Conservation (phyloP, 2,329 filamentous ascomycete genomes). For the Atkinsonella hypoxylon region DNA sequence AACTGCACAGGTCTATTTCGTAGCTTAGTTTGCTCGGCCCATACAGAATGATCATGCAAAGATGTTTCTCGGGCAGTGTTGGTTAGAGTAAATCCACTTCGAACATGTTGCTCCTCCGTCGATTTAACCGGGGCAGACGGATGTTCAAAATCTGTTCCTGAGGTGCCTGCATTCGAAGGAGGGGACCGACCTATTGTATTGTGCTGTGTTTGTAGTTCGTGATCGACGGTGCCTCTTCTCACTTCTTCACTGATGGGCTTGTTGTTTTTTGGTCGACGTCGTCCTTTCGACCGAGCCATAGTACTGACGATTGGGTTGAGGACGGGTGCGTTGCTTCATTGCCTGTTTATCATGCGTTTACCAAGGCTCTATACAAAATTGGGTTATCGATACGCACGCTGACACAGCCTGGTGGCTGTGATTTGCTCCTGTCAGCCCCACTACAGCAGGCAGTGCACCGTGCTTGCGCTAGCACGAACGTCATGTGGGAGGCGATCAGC, state of each 20-base stretch:
- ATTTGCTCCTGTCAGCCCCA: neutral
- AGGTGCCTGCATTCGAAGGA: neutral
- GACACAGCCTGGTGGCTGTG: neutral
- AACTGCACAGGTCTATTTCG: conserved; percentile 39
- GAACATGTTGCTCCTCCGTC: neutral
- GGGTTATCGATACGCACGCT: neutral
- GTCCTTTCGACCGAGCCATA: conserved; percentile 3
- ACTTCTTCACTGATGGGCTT: neutral
- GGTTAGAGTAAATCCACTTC: conserved; percentile 19
- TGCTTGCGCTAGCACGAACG: neutral
- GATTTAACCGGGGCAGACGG: neutral
- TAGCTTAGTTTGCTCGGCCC: conserved; percentile 28
- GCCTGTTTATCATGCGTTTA: no score
- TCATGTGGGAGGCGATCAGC: neutral
- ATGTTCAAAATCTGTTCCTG: no score
- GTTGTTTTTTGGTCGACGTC: neutral
- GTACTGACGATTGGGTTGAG: neutral
- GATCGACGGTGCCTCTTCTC: neutral
- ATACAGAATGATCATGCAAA: conserved; percentile 29
- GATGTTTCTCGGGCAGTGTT: conserved; percentile 40
- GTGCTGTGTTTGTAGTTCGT: neutral
- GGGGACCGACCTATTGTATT: neutral
- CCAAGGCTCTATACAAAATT: neutral
- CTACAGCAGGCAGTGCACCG: neutral
- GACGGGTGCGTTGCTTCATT: no score